Percentiles rank a stretch among this genome's conserved stretches.
Conservation (phyloP, 2,329 filamentous ascomycete species). For the Didymella pomorum region DNA sequence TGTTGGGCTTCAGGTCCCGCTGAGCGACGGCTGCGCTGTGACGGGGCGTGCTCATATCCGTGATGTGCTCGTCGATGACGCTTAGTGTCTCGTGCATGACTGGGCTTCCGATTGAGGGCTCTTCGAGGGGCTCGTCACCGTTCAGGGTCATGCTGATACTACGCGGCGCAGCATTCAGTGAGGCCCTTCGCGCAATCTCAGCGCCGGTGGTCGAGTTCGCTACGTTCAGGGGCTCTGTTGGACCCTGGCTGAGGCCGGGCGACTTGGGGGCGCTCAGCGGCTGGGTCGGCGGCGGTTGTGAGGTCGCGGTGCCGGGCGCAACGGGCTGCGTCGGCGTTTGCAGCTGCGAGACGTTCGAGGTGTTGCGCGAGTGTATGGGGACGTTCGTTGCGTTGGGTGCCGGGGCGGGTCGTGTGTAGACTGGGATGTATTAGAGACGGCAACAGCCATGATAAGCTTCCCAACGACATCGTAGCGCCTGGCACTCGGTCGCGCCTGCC, state of each 20-base stretch:
- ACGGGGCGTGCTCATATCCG: conserved; percentile 74
- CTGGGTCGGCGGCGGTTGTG: conserved; percentile 25
- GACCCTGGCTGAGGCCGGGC: conserved; percentile 27
- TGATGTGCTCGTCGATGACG: conserved; percentile 97
- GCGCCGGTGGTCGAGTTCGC: conserved; percentile 26
- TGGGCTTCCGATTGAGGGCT: conserved; percentile 66
- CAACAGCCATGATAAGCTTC: conserved; percentile 3
- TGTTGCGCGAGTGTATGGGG: conserved; percentile 41
- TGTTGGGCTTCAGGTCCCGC: conserved; percentile 57
- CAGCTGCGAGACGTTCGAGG: conserved; percentile 35
- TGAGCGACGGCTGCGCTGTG: conserved; percentile 55
- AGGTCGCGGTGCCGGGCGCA: conserved; percentile 29
- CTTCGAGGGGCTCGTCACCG: conserved; percentile 51
- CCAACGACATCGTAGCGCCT: not conserved
- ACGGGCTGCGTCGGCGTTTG: conserved; percentile 16
- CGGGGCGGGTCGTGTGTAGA: conserved; percentile 68
- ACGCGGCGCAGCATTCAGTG: conserved; percentile 35
- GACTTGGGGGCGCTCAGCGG: conserved; percentile 15
- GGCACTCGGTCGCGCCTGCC: not conserved
- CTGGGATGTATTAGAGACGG: conserved; percentile 51
- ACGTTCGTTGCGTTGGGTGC: conserved; percentile 49
- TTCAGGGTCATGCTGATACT: conserved; percentile 49
- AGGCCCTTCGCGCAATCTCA: conserved; percentile 30
- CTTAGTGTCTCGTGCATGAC: conserved; percentile 95
- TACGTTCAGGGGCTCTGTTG: conserved; percentile 44